These are phyloP conservation scores for Colletotrichum cordylinicola DNA, from an alignment of 2,329 filamentous ascomycete species.

Conservation along the genomic window DNA sequence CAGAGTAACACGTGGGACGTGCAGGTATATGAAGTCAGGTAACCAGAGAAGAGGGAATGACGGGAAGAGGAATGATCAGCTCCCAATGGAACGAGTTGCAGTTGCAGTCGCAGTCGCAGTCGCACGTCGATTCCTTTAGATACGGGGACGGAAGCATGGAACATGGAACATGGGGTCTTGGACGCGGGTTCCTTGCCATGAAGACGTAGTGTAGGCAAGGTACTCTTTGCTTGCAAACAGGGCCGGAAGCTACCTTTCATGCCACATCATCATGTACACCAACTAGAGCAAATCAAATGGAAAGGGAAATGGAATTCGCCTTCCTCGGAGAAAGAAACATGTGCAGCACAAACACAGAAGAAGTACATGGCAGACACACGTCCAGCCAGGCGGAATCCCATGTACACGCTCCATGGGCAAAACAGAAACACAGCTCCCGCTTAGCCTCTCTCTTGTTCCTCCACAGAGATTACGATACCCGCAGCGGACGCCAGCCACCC, in stretches of 20 bases:
- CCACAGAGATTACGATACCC: slow-evolving; percentile 8
- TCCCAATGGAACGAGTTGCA: neutral
- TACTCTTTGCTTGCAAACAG: neutral
- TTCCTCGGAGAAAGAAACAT: neutral
- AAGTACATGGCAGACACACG: neutral
- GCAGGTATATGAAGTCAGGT: slow-evolving; percentile 10
- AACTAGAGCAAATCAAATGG: neutral
- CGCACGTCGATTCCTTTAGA: neutral
- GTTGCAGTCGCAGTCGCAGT: neutral
- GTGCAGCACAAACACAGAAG: neutral
- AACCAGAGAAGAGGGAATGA: neutral
- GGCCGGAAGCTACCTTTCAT: neutral
- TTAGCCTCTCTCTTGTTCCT: neutral
- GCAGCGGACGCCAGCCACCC: neutral
- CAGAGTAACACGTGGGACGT: slow-evolving; percentile 10
- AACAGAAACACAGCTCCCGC: neutral
- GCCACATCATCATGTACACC: neutral
- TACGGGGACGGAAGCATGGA: neutral
- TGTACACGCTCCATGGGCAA: neutral
- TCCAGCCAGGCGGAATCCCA: neutral
- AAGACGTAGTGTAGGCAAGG: neutral
- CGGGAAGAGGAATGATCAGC: neutral
- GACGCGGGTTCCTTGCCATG: neutral
- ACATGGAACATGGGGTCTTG: neutral
- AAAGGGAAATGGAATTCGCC: neutral